These are phyloP conservation scores for Melocanna baccifera DNA, from an alignment of 176 grass and related monocot genomes.

Conservation along the genomic window DNA sequence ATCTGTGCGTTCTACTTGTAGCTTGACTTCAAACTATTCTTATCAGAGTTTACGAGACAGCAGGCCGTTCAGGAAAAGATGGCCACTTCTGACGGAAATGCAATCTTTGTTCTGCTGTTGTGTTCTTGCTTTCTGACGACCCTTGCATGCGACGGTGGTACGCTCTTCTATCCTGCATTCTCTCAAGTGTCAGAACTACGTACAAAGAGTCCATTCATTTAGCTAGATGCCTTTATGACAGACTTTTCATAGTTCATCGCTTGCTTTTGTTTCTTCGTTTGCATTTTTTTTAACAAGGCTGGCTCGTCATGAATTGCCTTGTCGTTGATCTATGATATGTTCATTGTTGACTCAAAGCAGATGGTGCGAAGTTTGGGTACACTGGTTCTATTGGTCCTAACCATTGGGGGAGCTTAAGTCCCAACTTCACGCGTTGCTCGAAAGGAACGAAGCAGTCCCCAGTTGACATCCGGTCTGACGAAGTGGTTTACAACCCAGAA, in stretches of 20 bases:
- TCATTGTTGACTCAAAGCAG: conserved; percentile 11
- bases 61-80: conserved; percentile 6
- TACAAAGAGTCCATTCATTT: background rate
- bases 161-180: background rate
- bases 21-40: background rate
- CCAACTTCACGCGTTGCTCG: conserved; percentile 52
- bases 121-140: background rate
- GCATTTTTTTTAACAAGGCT: background rate
- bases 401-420: conserved; percentile 56
- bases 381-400: conserved; percentile 42
- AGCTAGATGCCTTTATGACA: too few species aligned
- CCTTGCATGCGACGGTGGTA: conserved; percentile 38
- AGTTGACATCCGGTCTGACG: conserved; percentile 51
- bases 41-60: background rate
- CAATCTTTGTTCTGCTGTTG: background rate
- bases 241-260: background rate
- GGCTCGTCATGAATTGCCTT: background rate
- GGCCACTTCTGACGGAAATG: background rate
- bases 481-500: conserved; percentile 21
- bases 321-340: background rate
- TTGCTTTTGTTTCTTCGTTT: background rate
- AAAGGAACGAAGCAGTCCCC: conserved; percentile 68
- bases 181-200: background rate
- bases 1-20: background rate
- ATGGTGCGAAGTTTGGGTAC: conserved; percentile 50